Evolutionary conservation across 306 rosid genomes (phyloP), one percentile per base, ranked within the genome.

Genomic region (Inga laurina): DNA sequence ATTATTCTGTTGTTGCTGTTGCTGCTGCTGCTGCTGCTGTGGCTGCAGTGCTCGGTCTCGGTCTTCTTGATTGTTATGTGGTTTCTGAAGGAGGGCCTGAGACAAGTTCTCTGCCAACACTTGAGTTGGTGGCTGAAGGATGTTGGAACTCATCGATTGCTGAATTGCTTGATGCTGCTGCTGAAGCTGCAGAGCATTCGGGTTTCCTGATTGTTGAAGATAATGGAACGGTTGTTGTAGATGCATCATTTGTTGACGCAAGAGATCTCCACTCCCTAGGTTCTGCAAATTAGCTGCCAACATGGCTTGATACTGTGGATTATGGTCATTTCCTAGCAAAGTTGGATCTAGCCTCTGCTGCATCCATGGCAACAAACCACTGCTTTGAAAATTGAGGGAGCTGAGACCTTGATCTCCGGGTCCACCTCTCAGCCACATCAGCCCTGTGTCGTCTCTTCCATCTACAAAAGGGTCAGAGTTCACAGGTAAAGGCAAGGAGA

Each of bases 251-350:
- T 92, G 98, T 81, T 92, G 96, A 85, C 93, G 88, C 81, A 91
- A 79, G 82, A 88, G 86, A 85, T 94, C 94, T 24, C 93, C 97
- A 83, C 91, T 84, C 81, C 95, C 92, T 51, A 87, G 39, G 81
- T 92, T 91, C 80, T 91, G 98, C 90, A 92, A 79, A 69, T 94
- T 91, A 80, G 96, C 87, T 65, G 97, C 93, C 90, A 94, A 72
- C 96, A 94, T 91, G 83, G 97, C 92, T 82, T 94, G 97, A 83
- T 92, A 92, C 85, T 92, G 98, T 85, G 89, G 98, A 87, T 83
- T 90, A 73, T 85, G 96, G 79, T 92, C 96, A 78, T 82, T 90
- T 75, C 96, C 93, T 5, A 89, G 87, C 77, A 92, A 66, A 49
- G 91, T 74, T 44, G 98, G 88, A 82, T 94, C 97, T 51, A 92